Base-by-base conservation (phyloP, 2,329 filamentous ascomycete genomes). In the Neonectria faginata region DNA sequence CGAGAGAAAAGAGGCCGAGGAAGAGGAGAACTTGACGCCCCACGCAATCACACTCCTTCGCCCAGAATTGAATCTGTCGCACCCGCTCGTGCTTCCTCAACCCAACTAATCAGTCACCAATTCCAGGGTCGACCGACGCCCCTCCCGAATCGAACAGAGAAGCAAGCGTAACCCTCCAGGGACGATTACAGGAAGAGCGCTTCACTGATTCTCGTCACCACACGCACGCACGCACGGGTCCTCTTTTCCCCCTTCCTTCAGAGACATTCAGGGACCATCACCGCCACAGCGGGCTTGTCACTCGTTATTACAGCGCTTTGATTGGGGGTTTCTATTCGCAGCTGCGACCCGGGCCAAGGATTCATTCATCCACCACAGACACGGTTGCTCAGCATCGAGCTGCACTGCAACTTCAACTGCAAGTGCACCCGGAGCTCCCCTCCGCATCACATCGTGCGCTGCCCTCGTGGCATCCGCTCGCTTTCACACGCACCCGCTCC, bases 401-500 rank as follows among this genome's bases (percentile, higher is more conserved):
- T 55, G 33, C 42, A 47, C 39, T 29, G 47, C 45, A 36, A 39
- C 44, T 47, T 41, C 41, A 25, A 70, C 41, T 66, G 54, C 47
- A 41, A 62, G 60, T 52, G 57, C 44, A 41, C 50, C 20, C 25
- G 42, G 48, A 18, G 51, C 52, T 57, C 31, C 41, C 48, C 53
- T 62, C 57, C 54, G 36, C 52, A 29, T 63, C 55, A 55, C 57
- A 71, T 64, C 59, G 60, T 60, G 55, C 55, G 57, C 41, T 52
- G 57, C 48, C 63, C 45, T 70, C 56, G 65, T 68, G 62, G 67
- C 47, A 66, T 67, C 62, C 41, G 57, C 61, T 67, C 69, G 60
- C 55, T 62, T 57, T 56, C 47, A 61, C 62, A 67, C 61, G 62
- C 65, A 66, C 64, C 59, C 60, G 63, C 67, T 70, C 65, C 54